A percentile compares a stretch with the other conserved stretches of the same genome.
Evolutionary conservation across 2,329 filamentous ascomycete genomes (phyloP).

Genomic region (Colletotrichum karsti): DNA sequence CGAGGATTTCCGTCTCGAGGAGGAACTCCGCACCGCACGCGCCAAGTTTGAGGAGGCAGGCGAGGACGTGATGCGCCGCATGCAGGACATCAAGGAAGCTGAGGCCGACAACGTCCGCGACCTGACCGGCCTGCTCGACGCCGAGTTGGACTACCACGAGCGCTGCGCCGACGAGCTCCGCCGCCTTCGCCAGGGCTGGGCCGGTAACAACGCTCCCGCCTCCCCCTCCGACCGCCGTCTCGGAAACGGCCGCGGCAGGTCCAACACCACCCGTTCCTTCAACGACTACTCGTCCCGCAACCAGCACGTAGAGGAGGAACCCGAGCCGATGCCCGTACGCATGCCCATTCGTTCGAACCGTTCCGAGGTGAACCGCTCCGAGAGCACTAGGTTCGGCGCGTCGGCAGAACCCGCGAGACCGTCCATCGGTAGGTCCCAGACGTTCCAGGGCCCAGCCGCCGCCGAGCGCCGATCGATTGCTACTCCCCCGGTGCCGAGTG

Average conservation of each 20-base stretch:
- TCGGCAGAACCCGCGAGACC: constrained; percentile 47
- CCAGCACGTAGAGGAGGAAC: constrained; percentile 37
- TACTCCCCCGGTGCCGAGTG: constrained; percentile 12
- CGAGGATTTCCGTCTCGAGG: constrained; percentile 92
- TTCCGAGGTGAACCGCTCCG: constrained; percentile 31
- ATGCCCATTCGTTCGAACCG: constrained; percentile 53
- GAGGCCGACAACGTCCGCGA: constrained; percentile 86
- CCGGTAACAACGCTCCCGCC: constrained; percentile 34
- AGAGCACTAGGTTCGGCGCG: constrained; percentile 33
- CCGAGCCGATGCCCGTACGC: constrained; percentile 45
- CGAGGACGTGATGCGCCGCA: constrained; percentile 89
- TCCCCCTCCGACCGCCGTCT: constrained; percentile 31
- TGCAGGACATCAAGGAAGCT: constrained; percentile 96
- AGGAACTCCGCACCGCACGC: constrained; percentile 89
- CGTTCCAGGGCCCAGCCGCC: constrained; percentile 43
- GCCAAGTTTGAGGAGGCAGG: constrained; percentile 96
- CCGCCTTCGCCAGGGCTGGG: constrained; percentile 58
- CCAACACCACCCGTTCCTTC: constrained; percentile 58
- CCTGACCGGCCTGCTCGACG: constrained; percentile 83
- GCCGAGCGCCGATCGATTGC: constrained; percentile 24
- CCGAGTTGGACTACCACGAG: constrained; percentile 91
- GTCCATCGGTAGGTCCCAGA: constrained; percentile 45
- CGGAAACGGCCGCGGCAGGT: constrained; percentile 47
- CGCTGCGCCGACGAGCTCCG: constrained; percentile 85
- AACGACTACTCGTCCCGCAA: constrained; percentile 42